Conservation (phyloP, 441 rosid genomes). For the Arabidopsis hybrid region DNA sequence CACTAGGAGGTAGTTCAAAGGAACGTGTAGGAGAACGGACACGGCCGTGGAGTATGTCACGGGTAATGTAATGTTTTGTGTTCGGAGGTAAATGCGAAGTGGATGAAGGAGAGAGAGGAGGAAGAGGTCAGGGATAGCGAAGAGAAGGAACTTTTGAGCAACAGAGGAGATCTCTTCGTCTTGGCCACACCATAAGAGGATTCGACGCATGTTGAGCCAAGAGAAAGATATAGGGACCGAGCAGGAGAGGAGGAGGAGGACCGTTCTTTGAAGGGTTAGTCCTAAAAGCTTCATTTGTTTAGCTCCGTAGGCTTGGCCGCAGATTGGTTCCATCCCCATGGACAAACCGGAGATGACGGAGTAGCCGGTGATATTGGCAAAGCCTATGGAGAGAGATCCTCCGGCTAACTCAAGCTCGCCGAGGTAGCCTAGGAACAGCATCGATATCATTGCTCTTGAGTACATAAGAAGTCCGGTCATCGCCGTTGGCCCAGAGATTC, state of each 20-base stretch:
- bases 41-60: constrained; percentile 87
- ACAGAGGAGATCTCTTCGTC: constrained; percentile 77
- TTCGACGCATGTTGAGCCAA: constrained; percentile 78
- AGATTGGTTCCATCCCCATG: constrained; percentile 99
- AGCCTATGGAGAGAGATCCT: constrained; percentile 92
- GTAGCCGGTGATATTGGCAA: constrained; percentile 98
- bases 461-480: constrained; percentile 83
- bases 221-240: constrained; percentile 83
- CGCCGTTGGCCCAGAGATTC: constrained; percentile 89
- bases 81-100: constrained; percentile 79
- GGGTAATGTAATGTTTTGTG: constrained; percentile 89
- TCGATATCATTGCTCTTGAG: constrained; percentile 93
- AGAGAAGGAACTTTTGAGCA: constrained; percentile 79
- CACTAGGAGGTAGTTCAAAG: constrained; percentile 77
- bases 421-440: constrained; percentile 93
- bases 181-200: constrained; percentile 87
- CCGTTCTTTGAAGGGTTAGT: constrained; percentile 89
- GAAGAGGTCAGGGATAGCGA: constrained; percentile 88
- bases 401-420: constrained; percentile 97
- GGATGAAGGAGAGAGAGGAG: constrained; percentile 94
- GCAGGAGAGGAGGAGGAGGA: constrained; percentile 85
- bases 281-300: constrained; percentile 92
- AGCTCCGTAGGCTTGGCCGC: constrained; percentile 97
- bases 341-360: constrained; percentile 95
- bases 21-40: constrained; percentile 82